Evolutionary conservation across 257 asterid genomes (phyloP).

Genomic region (Nicotiana otophora): DNA sequence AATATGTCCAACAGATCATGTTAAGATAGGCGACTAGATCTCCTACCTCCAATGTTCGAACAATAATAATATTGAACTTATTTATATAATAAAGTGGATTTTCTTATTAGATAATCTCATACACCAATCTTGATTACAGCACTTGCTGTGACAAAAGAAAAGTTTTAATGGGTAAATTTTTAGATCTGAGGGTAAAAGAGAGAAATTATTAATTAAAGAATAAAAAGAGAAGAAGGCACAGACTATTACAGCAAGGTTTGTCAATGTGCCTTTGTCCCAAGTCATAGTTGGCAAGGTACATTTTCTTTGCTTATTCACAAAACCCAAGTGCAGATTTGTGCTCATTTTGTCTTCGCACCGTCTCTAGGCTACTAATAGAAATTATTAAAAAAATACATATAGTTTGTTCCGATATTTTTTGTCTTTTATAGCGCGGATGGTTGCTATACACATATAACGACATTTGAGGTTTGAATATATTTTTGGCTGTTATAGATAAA

Average conservation of each 20-base stretch:
- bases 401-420: too few species aligned
- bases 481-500: too few species aligned
- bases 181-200: background rate
- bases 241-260: background rate
- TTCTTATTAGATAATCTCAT: background rate
- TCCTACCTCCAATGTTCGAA: constrained; percentile 12
- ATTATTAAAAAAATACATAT: background rate
- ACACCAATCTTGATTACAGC: background rate
- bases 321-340: background rate
- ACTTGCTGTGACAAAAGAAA: background rate
- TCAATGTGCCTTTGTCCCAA: background rate
- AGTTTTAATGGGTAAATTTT: background rate
- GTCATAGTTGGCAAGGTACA: constrained; percentile 25
- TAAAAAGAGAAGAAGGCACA: constrained; percentile 12
- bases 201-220: background rate
- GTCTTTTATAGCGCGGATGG: too few species aligned
- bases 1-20: constrained; percentile 18
- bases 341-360: constrained; percentile 20
- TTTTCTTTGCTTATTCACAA: constrained; percentile 15
- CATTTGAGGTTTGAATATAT: too few species aligned
- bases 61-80: background rate
- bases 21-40: constrained; percentile 11
- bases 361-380: constrained; percentile 15
- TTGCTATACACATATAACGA: too few species aligned
- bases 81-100: background rate